Evolutionary conservation across 306 rosid species (phyloP).

Genomic region (Vicia faba): DNA sequence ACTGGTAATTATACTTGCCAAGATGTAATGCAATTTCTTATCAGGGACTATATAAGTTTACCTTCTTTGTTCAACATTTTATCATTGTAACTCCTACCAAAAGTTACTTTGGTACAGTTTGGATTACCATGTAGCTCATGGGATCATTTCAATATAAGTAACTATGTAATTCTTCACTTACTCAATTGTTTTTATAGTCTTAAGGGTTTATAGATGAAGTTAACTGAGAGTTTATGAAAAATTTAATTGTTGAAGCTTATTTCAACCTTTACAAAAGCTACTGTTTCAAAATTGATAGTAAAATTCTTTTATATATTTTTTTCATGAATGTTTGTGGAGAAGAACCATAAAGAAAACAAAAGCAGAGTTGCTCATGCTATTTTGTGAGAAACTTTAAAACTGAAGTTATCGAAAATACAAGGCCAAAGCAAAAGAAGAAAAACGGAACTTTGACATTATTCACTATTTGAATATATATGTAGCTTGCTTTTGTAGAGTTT

Average conservation of each 20-base stretch:
- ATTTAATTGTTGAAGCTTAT: too few species aligned
- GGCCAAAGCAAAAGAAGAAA: background rate
- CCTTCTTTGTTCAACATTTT: too few species aligned
- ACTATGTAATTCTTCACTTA: background rate
- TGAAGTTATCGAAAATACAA: background rate
- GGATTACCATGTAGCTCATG: background rate
- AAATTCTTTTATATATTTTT: too few species aligned
- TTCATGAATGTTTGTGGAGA: too few species aligned
- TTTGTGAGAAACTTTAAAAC: too few species aligned
- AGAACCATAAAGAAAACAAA: too few species aligned
- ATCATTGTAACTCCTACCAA: slow-evolving; percentile 10
- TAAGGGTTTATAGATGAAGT: background rate
- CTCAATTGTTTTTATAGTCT: background rate
- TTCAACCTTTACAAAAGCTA: too few species aligned
- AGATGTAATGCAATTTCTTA: too few species aligned
- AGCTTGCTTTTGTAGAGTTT: slow-evolving; percentile 21
- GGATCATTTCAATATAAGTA: background rate
- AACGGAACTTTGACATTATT: slow-evolving; percentile 15
- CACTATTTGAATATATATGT: slow-evolving; percentile 4
- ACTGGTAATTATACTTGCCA: too few species aligned
- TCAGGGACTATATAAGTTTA: too few species aligned
- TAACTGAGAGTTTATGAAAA: background rate
- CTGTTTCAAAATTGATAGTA: too few species aligned
- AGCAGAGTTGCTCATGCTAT: too few species aligned
- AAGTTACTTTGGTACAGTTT: background rate